phyloP scores from a whole-genome alignment of 2,329 filamentous ascomycete genomes.

The Emydomyces testavorans region DNA sequence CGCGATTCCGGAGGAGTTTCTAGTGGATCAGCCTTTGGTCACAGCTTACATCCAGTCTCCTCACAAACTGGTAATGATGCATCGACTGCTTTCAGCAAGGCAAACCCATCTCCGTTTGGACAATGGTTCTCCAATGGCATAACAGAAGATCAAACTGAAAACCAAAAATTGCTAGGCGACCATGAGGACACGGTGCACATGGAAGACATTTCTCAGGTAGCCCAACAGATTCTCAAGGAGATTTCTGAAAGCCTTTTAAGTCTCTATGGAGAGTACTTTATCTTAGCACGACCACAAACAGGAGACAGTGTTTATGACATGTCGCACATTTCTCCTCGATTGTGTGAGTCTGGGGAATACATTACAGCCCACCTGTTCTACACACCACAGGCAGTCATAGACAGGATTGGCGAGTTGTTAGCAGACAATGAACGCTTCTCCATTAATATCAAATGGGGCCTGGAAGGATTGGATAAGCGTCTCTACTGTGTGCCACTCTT shows the following conservation, averaged over 20 bases:
- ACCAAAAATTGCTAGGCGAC: neutral
- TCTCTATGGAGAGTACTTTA: conserved; percentile 23
- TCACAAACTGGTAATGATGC: neutral
- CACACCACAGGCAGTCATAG: conserved; percentile 17
- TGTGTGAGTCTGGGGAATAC: neutral
- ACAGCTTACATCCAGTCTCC: neutral
- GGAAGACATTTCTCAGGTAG: conserved; percentile 6
- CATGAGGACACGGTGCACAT: neutral
- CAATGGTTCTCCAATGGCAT: neutral
- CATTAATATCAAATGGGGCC: conserved; percentile 21
- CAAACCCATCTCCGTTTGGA: neutral
- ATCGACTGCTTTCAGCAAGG: neutral
- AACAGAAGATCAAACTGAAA: neutral
- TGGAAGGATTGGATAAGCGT: conserved; percentile 18
- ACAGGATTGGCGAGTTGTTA: conserved; percentile 16
- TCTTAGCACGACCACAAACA: conserved; percentile 20
- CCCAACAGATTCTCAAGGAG: conserved; percentile 5
- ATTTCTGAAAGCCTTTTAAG: neutral
- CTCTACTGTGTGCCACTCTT: conserved; percentile 23
- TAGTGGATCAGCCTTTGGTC: neutral
- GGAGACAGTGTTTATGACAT: conserved; percentile 22
- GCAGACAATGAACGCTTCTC: conserved; percentile 17
- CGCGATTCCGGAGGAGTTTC: neutral
- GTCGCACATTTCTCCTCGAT: conserved; percentile 21
- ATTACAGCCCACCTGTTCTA: conserved; percentile 22